These are phyloP conservation scores for Neurospora cerealis DNA, from an alignment of 495 filamentous ascomycete species.

Conservation along the genomic window DNA sequence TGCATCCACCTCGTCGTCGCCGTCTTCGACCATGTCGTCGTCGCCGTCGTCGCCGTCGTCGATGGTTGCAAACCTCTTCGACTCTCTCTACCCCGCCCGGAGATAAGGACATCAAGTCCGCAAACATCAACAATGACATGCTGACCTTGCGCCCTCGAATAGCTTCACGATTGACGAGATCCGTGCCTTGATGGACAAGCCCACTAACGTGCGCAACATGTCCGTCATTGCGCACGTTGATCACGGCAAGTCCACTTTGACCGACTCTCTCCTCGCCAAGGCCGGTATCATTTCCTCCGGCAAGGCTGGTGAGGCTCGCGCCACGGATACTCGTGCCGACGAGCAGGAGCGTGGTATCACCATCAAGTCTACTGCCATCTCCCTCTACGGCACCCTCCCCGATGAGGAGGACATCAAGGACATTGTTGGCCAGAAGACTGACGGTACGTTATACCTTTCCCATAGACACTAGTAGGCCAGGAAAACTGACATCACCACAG, in stretches of 20 bases:
- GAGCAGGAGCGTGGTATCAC: conserved; percentile 99
- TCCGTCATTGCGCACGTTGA: conserved; percentile 99
- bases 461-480: background rate
- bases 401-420: conserved; percentile 90
- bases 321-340: conserved; percentile 93
- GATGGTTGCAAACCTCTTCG: conserved; percentile 3
- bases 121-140: conserved; percentile 5
- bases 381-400: conserved; percentile 78
- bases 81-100: conserved; percentile 28
- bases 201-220: conserved; percentile 95
- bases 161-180: conserved; percentile 99
- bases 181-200: conserved; percentile 89
- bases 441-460: conserved; percentile 31
- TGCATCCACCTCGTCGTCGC: background rate
- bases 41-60: background rate
- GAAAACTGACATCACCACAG: conserved; percentile 20
- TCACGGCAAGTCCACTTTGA: conserved; percentile 99
- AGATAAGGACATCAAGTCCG: conserved; percentile 26
- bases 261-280: conserved; percentile 97
- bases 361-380: conserved; percentile 99
- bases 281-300: conserved; percentile 99
- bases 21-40: conserved; percentile 19
- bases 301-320: conserved; percentile 90
- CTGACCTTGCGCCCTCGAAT: conserved; percentile 26
- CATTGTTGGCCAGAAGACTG: conserved; percentile 70